These are phyloP conservation scores for Penicillium antarcticum DNA, from an alignment of 495 filamentous ascomycete species.

Conservation along the genomic window DNA sequence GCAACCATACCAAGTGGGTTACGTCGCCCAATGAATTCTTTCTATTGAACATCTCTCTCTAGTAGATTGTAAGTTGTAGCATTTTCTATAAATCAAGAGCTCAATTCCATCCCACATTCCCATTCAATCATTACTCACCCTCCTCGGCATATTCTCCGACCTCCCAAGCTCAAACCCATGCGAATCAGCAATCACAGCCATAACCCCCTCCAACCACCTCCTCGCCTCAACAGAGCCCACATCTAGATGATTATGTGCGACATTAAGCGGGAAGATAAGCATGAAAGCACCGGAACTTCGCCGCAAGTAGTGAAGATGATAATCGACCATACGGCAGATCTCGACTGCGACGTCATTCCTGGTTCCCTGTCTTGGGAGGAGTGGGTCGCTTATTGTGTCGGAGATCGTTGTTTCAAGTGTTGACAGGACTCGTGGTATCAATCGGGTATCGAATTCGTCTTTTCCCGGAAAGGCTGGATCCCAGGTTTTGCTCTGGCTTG, in stretches of 20 bases:
- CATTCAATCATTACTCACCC: background rate
- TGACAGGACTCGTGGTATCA: background rate
- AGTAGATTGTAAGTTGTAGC: too few species aligned
- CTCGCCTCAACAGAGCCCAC: background rate
- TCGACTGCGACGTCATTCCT: slow-evolving; percentile 16
- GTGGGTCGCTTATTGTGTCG: slow-evolving; percentile 15
- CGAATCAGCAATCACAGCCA: slow-evolving; percentile 11
- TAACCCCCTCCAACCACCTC: slow-evolving; percentile 10
- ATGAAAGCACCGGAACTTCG: slow-evolving; percentile 14
- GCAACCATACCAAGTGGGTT: too few species aligned
- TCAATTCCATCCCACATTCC: too few species aligned
- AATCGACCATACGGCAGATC: slow-evolving; percentile 18
- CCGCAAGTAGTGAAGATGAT: slow-evolving; percentile 10
- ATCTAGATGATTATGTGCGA: slow-evolving; percentile 12
- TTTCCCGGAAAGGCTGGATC: background rate
- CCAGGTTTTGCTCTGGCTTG: slow-evolving; percentile 2
- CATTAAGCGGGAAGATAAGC: slow-evolving; percentile 18
- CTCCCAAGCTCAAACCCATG: slow-evolving; percentile 21
- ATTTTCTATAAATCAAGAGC: too few species aligned
- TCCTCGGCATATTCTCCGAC: slow-evolving; percentile 9
- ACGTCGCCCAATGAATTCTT: too few species aligned
- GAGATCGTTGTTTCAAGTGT: slow-evolving; percentile 7
- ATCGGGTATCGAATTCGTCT: background rate
- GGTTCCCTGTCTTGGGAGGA: slow-evolving; percentile 16
- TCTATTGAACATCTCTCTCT: too few species aligned